Conservation (phyloP, 2,329 filamentous ascomycete species). For the Penicillium expansum region DNA sequence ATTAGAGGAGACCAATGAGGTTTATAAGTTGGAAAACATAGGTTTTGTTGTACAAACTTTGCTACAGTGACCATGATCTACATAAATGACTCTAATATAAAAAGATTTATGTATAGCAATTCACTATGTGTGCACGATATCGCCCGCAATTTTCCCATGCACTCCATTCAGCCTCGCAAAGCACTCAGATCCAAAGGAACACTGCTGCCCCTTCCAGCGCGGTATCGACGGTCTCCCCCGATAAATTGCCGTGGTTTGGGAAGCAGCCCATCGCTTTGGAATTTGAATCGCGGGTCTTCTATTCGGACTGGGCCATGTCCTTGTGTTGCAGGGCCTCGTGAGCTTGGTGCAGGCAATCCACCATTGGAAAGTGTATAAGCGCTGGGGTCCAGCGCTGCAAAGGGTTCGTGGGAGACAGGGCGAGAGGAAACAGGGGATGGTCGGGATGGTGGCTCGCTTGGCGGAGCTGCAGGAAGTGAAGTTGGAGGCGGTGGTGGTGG, state of each 20-base stretch:
- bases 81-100: neutral
- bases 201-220: constrained; percentile 88
- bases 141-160: constrained; percentile 25
- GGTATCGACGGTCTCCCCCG: constrained; percentile 73
- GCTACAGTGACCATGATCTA: neutral
- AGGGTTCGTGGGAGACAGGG: constrained; percentile 46
- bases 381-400: constrained; percentile 69
- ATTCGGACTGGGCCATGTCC: constrained; percentile 52
- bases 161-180: constrained; percentile 31
- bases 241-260: constrained; percentile 81
- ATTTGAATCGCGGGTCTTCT: constrained; percentile 80
- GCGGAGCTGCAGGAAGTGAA: constrained; percentile 39
- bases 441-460: constrained; percentile 45
- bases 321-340: constrained; percentile 26
- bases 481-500: constrained; percentile 39
- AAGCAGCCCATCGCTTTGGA: constrained; percentile 75
- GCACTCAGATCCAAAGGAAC: constrained; percentile 77
- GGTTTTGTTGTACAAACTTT: neutral
- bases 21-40: neutral
- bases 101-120: constrained; percentile 16
- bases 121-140: constrained; percentile 27
- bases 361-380: constrained; percentile 73
- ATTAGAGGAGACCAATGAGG: neutral
- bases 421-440: constrained; percentile 40
- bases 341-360: constrained; percentile 30